These are phyloP conservation scores for Pleurotus eryngii DNA, from an alignment of 768 basidiomycete species.

Conservation along the genomic window DNA sequence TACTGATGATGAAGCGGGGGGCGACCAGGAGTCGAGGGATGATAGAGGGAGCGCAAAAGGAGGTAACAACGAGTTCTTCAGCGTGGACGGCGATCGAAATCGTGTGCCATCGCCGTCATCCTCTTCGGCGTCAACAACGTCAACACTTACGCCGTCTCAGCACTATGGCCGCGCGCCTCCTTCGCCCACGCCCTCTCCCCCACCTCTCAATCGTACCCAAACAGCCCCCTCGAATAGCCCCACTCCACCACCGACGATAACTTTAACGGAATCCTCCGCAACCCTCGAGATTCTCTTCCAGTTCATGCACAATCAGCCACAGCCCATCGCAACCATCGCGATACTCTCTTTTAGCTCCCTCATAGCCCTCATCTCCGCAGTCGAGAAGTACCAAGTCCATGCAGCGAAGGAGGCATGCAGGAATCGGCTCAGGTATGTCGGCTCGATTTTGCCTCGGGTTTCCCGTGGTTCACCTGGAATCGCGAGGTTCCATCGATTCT, in stretches of 20 bases:
- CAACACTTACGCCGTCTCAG: no score
- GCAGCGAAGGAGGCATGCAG: not conserved
- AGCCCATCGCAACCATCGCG: slow-evolving; percentile 6
- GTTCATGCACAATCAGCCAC: slow-evolving; percentile 12
- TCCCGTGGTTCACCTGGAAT: not conserved
- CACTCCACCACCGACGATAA: not conserved
- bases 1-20: no score
- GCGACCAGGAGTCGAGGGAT: no score
- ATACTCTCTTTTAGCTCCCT: slow-evolving; percentile 4
- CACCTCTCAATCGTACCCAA: not conserved
- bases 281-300: slow-evolving; percentile 9
- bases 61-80: no score
- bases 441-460: not conserved
- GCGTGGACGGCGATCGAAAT: no score
- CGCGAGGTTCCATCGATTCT: no score
- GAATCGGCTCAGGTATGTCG: not conserved
- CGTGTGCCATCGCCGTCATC: no score
- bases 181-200: not conserved
- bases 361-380: slow-evolving; percentile 10
- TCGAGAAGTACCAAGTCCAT: slow-evolving; percentile 16
- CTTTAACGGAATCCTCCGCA: slow-evolving; percentile 7
- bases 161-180: not conserved
- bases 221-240: not conserved
- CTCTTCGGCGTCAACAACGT: no score
- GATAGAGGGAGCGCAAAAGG: no score